Percentiles rank a stretch among this genome's conserved stretches.
Conservation (phyloP, 441 rosid genomes). For the Gossypium davidsonii region DNA sequence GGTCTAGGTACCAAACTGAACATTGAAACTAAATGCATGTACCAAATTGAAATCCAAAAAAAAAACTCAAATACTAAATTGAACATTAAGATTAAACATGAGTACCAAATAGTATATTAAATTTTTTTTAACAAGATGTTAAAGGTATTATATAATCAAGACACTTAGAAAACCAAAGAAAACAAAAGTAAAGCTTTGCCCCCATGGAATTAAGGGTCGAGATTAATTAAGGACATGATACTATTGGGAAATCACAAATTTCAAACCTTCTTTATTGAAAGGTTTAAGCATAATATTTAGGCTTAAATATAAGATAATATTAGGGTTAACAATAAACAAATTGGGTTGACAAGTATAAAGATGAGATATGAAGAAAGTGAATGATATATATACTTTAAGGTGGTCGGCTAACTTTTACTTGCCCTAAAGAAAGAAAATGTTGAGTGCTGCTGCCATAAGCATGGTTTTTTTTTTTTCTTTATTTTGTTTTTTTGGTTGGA, state of each 20-base stretch:
- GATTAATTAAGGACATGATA: not conserved
- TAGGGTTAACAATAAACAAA: not conserved
- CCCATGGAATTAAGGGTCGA: too few relatives aligned
- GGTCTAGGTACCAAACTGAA: too few relatives aligned
- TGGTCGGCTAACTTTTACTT: slow-evolving; percentile 10
- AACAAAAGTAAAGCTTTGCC: too few relatives aligned
- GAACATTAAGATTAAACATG: too few relatives aligned
- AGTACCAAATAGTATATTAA: too few relatives aligned
- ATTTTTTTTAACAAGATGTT: too few relatives aligned
- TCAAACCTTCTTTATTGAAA: slow-evolving; percentile 15
- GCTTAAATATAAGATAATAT: not conserved
- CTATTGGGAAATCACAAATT: not conserved
- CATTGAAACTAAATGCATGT: too few relatives aligned
- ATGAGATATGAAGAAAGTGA: not conserved
- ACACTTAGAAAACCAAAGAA: too few relatives aligned
- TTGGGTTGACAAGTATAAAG: not conserved
- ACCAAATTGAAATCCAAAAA: too few relatives aligned
- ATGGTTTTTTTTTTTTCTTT: not conserved
- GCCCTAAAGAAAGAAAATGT: slow-evolving; percentile 15
- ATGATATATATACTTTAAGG: not conserved
- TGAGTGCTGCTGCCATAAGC: not conserved
- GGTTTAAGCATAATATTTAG: not conserved
- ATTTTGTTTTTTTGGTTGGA: not conserved
- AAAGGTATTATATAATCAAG: too few relatives aligned
- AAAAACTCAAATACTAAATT: too few relatives aligned